Percentiles rank a stretch among this genome's conserved stretches.
Conservation (phyloP, 208 protist species). For the Leishmania arabica region DNA sequence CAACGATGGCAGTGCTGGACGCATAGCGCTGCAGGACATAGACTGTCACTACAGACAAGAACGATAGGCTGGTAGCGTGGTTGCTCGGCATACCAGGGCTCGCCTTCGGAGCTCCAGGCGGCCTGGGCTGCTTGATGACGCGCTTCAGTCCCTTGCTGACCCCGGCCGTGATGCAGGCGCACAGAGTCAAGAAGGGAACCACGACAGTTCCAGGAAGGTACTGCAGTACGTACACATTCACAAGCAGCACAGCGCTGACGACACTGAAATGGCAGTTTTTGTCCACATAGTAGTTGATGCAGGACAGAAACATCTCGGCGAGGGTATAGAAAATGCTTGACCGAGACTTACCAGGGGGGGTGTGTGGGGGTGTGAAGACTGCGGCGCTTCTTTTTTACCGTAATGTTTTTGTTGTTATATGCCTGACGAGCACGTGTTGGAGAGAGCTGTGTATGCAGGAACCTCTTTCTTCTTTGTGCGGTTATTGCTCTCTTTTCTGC, state of each 20-base stretch:
- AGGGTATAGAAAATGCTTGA: neutral
- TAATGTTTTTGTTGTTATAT: neutral
- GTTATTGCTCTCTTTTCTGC: neutral
- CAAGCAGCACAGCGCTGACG: constrained; percentile 28
- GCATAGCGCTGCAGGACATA: constrained; percentile 26
- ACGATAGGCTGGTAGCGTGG: constrained; percentile 57
- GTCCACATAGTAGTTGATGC: constrained; percentile 39
- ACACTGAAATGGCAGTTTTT: constrained; percentile 44
- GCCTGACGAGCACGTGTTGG: neutral
- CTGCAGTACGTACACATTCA: constrained; percentile 44
- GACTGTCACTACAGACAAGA: constrained; percentile 33
- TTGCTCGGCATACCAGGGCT: constrained; percentile 77
- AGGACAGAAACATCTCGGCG: constrained; percentile 11
- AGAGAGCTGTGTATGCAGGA: neutral
- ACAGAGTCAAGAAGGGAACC: constrained; percentile 47
- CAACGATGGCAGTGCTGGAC: neutral
- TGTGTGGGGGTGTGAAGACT: neutral
- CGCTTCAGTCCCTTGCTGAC: constrained; percentile 54
- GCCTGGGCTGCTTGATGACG: constrained; percentile 51
- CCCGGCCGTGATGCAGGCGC: constrained; percentile 40
- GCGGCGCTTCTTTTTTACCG: neutral
- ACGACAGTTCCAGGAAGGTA: constrained; percentile 26
- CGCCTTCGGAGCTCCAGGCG: constrained; percentile 44
- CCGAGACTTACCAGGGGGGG: neutral
- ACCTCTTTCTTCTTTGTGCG: neutral